These are phyloP conservation scores for Apophysomyces trapeziformis DNA, from an alignment of 371 early-diverging fungal genomes.

Conservation along the genomic window DNA sequence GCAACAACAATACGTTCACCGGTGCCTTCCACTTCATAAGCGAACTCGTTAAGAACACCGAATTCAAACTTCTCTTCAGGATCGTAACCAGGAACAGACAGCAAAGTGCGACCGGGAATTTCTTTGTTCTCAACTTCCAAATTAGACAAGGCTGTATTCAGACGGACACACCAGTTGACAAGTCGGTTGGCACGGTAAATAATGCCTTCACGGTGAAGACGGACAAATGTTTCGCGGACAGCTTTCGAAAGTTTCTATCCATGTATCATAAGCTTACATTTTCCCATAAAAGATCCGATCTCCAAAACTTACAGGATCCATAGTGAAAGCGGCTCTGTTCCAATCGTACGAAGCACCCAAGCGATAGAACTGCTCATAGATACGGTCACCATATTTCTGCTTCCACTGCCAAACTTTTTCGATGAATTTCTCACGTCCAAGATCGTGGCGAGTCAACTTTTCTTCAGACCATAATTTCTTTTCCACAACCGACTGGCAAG, in stretches of 20 bases:
- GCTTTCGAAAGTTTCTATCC: slow-evolving; percentile 72
- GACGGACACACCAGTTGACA: slow-evolving; percentile 98
- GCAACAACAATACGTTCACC: slow-evolving; percentile 94
- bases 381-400: slow-evolving; percentile 84
- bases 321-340: slow-evolving; percentile 93
- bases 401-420: slow-evolving; percentile 98
- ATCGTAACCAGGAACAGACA: slow-evolving; percentile 92
- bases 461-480: slow-evolving; percentile 89
- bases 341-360: slow-evolving; percentile 97
- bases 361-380: slow-evolving; percentile 92
- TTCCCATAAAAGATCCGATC: not conserved
- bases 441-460: slow-evolving; percentile 86
- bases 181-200: slow-evolving; percentile 98
- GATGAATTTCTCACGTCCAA: slow-evolving; percentile 95
- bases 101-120: slow-evolving; percentile 82
- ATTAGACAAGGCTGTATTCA: slow-evolving; percentile 98
- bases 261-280: not conserved
- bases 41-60: slow-evolving; percentile 96
- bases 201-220: slow-evolving; percentile 94
- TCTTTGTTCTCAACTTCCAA: slow-evolving; percentile 97
- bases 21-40: slow-evolving; percentile 82
- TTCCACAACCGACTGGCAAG: slow-evolving; percentile 99
- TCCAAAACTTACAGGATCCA: slow-evolving; percentile 77
- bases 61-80: slow-evolving; percentile 94
- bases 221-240: slow-evolving; percentile 96